Evolutionary conservation across 163 green algal species (phyloP).

Genomic region (Chlamydomonas reinhardtii): DNA sequence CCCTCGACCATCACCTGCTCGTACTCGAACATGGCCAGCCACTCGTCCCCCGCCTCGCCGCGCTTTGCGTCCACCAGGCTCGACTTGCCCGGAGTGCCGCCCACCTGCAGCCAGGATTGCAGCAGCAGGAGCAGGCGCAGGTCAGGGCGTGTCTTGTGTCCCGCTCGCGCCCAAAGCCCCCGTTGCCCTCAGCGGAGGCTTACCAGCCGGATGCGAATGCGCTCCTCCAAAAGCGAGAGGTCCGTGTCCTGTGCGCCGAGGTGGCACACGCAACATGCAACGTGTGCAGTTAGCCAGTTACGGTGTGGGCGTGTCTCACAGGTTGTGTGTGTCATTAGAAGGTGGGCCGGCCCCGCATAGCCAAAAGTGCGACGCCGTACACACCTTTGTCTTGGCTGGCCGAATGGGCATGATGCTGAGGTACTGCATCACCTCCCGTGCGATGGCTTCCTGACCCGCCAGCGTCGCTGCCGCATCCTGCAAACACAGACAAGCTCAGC

Average conservation of each 20-base stretch:
- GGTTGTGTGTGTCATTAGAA: too few species aligned
- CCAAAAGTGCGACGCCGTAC: too few species aligned
- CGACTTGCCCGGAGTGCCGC: not conserved
- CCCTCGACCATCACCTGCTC: not conserved
- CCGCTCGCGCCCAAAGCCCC: too few species aligned
- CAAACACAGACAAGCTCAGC: too few species aligned
- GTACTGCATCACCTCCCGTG: constrained; percentile 19
- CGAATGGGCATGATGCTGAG: not conserved
- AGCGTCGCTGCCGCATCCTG: constrained; percentile 28
- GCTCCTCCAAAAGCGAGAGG: constrained; percentile 11
- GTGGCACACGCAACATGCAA: too few species aligned
- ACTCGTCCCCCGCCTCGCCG: constrained; percentile 1
- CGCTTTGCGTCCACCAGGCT: constrained; percentile 4
- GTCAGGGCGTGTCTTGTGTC: too few species aligned
- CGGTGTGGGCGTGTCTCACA: too few species aligned
- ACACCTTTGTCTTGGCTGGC: constrained; percentile 12
- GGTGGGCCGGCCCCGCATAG: too few species aligned
- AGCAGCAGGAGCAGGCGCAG: too few species aligned
- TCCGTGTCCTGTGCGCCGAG: not conserved
- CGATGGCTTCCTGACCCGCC: constrained; percentile 24
- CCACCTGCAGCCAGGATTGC: too few species aligned
- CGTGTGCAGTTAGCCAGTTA: too few species aligned
- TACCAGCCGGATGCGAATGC: constrained; percentile 11
- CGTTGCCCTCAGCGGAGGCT: too few species aligned
- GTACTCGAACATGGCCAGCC: constrained; percentile 23